Conservation (phyloP, 192 early-diverging fungal species). For the Radiomyces spectabilis region DNA sequence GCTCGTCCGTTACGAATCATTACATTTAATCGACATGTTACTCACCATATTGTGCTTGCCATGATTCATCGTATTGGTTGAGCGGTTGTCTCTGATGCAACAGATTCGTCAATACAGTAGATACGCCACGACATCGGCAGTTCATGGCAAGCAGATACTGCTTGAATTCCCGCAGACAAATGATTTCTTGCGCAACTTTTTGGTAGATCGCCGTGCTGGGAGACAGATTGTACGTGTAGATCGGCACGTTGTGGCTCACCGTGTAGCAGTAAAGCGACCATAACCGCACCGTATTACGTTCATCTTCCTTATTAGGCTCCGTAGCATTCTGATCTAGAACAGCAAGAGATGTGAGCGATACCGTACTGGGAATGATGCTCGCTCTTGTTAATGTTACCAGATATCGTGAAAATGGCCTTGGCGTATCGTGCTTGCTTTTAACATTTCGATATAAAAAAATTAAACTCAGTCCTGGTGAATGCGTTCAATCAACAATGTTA, state of each 20-base stretch:
- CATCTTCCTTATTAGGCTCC: constrained; percentile 52
- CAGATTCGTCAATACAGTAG: constrained; percentile 58
- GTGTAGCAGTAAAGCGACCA: constrained; percentile 61
- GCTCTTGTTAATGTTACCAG: constrained; percentile 35
- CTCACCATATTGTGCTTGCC: constrained; percentile 60
- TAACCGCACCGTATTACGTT: constrained; percentile 56
- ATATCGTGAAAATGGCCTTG: constrained; percentile 39
- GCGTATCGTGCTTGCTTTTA: constrained; percentile 36
- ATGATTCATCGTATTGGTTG: constrained; percentile 48
- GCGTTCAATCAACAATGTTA: too few relatives aligned
- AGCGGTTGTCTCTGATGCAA: constrained; percentile 46
- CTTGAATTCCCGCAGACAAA: constrained; percentile 42
- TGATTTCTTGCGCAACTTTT: constrained; percentile 44
- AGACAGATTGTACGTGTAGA: constrained; percentile 55
- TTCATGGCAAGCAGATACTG: constrained; percentile 47
- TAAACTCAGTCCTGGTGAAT: too few relatives aligned
- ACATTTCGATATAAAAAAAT: too few relatives aligned
- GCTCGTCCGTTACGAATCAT: not conserved
- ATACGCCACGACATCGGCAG: constrained; percentile 45
- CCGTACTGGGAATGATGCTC: too few relatives aligned
- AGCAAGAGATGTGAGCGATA: too few relatives aligned
- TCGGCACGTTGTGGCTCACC: constrained; percentile 33
- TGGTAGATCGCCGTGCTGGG: constrained; percentile 56
- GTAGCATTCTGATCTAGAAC: constrained; percentile 39
- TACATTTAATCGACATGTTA: not conserved